Conservation (phyloP, 345 rosid species). For the Stellera chamaejasme region DNA sequence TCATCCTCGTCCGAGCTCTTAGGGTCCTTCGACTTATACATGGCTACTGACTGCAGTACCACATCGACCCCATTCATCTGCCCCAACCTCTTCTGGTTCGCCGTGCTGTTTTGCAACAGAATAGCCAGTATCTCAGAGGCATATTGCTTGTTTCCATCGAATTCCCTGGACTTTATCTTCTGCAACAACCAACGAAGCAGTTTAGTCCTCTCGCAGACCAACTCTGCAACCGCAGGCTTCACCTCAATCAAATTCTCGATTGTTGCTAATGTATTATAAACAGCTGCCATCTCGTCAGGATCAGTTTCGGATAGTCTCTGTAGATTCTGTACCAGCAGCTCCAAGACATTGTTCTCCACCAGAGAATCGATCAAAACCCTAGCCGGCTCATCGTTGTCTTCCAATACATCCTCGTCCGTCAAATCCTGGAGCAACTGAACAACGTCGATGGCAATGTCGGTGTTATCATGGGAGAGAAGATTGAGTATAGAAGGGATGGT, state of each 20-base stretch:
- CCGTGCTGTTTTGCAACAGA: constrained; percentile 69
- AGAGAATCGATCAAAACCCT: constrained; percentile 57
- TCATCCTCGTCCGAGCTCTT: constrained; percentile 90
- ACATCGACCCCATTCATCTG: constrained; percentile 97
- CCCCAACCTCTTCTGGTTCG: constrained; percentile 83
- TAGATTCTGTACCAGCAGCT: constrained; percentile 85
- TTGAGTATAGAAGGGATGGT: constrained; percentile 70
- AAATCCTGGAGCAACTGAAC: constrained; percentile 83
- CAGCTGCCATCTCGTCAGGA: constrained; percentile 72
- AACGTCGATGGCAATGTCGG: constrained; percentile 84
- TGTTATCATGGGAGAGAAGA: constrained; percentile 80
- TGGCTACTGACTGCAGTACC: constrained; percentile 82
- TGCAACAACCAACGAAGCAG: constrained; percentile 67
- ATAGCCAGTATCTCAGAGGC: constrained; percentile 94
- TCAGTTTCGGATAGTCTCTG: constrained; percentile 74
- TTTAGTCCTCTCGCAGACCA: constrained; percentile 87
- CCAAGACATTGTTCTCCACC: constrained; percentile 78
- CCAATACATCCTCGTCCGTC: constrained; percentile 85
- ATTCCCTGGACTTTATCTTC: constrained; percentile 79
- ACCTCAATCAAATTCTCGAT: constrained; percentile 93
- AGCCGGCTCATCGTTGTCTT: constrained; percentile 87
- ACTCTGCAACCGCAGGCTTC: constrained; percentile 78
- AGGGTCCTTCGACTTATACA: constrained; percentile 91
- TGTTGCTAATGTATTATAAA: constrained; percentile 65
- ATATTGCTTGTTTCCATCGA: constrained; percentile 85